These are phyloP conservation scores for Mesotaenium endlicherianum DNA, from an alignment of 139 green algal genomes.

Conservation along the genomic window DNA sequence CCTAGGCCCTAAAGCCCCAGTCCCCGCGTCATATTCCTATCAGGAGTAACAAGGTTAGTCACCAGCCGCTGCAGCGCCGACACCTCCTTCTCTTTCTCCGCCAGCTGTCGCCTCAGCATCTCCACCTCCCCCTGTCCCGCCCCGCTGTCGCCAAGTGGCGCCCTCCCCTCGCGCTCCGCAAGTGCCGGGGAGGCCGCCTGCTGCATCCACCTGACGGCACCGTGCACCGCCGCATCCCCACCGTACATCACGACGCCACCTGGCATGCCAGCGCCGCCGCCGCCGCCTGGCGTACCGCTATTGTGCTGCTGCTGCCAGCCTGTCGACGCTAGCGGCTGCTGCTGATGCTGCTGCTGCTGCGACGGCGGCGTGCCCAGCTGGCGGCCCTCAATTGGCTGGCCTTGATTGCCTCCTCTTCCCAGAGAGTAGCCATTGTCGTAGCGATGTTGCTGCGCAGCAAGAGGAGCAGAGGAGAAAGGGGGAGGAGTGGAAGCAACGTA, in stretches of 20 bases:
- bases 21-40: too few species aligned
- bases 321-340: neutral
- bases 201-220: neutral
- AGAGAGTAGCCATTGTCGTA: too few species aligned
- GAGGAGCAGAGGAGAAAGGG: too few species aligned
- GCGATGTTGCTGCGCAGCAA: too few species aligned
- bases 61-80: slow-evolving; percentile 13
- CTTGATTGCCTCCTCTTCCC: neutral
- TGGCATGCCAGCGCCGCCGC: neutral
- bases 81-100: neutral
- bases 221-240: neutral
- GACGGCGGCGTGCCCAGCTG: neutral
- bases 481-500: neutral
- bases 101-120: neutral
- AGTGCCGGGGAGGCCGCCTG: too few species aligned
- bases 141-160: too few species aligned
- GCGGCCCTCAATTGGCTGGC: neutral
- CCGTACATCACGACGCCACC: neutral
- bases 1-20: too few species aligned
- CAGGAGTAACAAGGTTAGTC: too few species aligned
- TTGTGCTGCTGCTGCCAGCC: neutral
- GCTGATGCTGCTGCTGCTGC: neutral
- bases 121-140: neutral
- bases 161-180: too few species aligned
- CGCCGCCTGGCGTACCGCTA: neutral